Base-by-base conservation (phyloP, 768 basidiomycete species). In the Paxillus involutus region DNA sequence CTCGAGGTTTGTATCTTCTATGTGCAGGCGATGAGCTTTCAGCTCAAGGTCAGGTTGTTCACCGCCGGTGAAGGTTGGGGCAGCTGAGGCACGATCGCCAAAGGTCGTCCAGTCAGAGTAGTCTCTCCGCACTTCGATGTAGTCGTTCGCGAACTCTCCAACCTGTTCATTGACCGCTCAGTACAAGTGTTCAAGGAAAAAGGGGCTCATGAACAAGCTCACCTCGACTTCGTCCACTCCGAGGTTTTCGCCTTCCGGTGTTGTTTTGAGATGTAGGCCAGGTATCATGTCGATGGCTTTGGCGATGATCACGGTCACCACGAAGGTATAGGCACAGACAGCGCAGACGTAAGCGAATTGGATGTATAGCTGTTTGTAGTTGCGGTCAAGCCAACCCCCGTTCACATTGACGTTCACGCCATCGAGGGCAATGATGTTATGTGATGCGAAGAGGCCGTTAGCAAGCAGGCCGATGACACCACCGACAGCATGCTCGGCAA, bases 401-500 rank as follows among this genome's bases (percentile, higher is more conserved):
- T 66, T 59, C 47, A 80, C 63, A 8, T 65, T 74, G 10, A 75
- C 68, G 66, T 76, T 88, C 41, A 87, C 77, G 21, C 82, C 89
- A 63, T 94, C 91, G 55, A 90, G 75, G 13, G 75, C 75, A 21
- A 86, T 84, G 47, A 94, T 76, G 7, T 73, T 72, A 6, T 72
- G 71, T 19, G 86, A 82, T 14, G 86, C 92, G 61, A 94, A 92
- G 61, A 94, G 78, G 14, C 73, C 91, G 52, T 89, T 93, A 59
- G 79, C 58, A 45, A 91, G 65, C 14, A 90, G 77, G 41, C 91
- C 94, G 48, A 90, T 71, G 39, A 91, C 82, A 21, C 92, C 91
- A 7, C 91, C 92, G 39, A 95, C 73, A 36, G 88, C 94, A 75
- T 97, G 94, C 63, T 91, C 86, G 16, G 94, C 93, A 67, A 93